These are phyloP conservation scores for Coemansia sp. DNA, from an alignment of 192 early-diverging fungal genomes.

Conservation along the genomic window DNA sequence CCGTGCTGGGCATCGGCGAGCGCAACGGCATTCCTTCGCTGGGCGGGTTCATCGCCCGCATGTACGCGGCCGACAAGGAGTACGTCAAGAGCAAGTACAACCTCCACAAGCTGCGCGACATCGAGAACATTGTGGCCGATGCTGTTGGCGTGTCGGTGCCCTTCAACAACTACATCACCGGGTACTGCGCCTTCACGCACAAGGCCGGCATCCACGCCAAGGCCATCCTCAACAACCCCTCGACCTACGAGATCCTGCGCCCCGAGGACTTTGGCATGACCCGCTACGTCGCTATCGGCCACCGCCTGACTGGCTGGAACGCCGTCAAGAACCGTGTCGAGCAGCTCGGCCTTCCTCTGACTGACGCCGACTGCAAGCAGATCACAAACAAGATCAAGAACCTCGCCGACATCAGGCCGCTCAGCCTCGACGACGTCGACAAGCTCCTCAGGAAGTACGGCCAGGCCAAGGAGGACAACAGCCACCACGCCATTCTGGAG, in stretches of 20 bases:
- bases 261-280: constrained; percentile 99
- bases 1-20: constrained; percentile 97
- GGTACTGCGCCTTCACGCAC: constrained; percentile 98
- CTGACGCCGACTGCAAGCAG: constrained; percentile 88
- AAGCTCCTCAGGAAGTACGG: constrained; percentile 53
- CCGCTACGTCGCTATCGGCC: constrained; percentile 94
- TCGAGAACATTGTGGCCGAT: constrained; percentile 97
- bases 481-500: constrained; percentile 54
- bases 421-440: constrained; percentile 94
- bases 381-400: constrained; percentile 95
- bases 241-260: constrained; percentile 97
- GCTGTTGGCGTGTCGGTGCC: constrained; percentile 93
- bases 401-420: constrained; percentile 90
- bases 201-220: constrained; percentile 99
- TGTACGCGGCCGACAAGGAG: constrained; percentile 92
- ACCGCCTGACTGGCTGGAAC: constrained; percentile 98
- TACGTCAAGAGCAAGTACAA: constrained; percentile 95
- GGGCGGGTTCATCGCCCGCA: constrained; percentile 91
- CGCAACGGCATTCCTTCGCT: constrained; percentile 97
- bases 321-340: constrained; percentile 98
- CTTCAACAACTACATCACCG: constrained; percentile 99
- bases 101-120: constrained; percentile 86
- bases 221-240: constrained; percentile 98
- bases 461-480: constrained; percentile 62
- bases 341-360: constrained; percentile 81